phyloP scores from a whole-genome alignment of 108 stramenopile genomes.

The Conticribra guillardii region DNA sequence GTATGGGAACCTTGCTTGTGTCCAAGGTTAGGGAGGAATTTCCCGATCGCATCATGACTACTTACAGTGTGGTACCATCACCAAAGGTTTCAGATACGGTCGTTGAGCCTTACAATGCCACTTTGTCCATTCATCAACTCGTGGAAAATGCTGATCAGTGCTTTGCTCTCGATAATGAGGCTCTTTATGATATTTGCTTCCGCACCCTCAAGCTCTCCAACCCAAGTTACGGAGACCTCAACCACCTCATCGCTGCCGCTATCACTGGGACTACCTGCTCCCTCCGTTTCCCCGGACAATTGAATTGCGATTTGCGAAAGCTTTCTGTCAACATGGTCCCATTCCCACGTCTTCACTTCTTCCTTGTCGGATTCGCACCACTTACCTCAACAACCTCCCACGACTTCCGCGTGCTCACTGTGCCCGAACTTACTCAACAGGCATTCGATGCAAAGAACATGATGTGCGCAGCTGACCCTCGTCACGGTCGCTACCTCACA shows the following conservation, averaged over 20 bases:
- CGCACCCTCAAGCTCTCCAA: constrained; percentile 80
- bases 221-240: constrained; percentile 82
- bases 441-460: constrained; percentile 82
- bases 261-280: constrained; percentile 81
- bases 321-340: constrained; percentile 84
- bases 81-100: constrained; percentile 89
- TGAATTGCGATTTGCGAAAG: constrained; percentile 86
- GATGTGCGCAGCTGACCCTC: constrained; percentile 83
- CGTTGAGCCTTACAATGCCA: constrained; percentile 88
- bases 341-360: constrained; percentile 86
- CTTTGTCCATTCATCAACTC: constrained; percentile 88
- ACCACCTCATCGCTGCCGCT: constrained; percentile 79
- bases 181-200: constrained; percentile 90
- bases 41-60: constrained; percentile 91
- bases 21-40: constrained; percentile 89
- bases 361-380: constrained; percentile 83
- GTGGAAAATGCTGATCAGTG: constrained; percentile 92
- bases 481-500: constrained; percentile 78
- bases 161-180: constrained; percentile 90
- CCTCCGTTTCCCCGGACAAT: constrained; percentile 83
- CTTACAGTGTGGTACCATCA: constrained; percentile 83
- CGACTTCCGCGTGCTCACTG: constrained; percentile 74
- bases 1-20: constrained; percentile 87
- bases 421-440: constrained; percentile 82
- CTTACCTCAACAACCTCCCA: constrained; percentile 59